Percentiles rank a stretch among this genome's conserved stretches.
phyloP scores from a whole-genome alignment of 2,329 filamentous ascomycete genomes.

The Colletotrichum sp. region DNA sequence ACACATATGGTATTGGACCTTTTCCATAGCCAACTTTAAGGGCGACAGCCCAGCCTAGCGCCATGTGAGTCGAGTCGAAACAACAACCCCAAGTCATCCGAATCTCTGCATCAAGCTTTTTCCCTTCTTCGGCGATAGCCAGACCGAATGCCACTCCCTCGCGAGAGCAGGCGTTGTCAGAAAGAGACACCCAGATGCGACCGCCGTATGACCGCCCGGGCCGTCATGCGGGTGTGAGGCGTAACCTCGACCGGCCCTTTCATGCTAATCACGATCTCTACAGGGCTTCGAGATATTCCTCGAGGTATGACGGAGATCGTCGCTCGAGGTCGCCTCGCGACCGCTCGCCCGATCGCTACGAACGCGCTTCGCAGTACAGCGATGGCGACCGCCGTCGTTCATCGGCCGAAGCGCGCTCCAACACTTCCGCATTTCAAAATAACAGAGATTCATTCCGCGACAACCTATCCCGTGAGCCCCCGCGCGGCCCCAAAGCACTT shows the following conservation, averaged over 20 bases:
- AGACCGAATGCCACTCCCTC: neutral
- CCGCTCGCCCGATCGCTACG: slow-evolving; percentile 72
- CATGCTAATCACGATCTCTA: slow-evolving; percentile 22
- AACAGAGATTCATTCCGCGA: slow-evolving; percentile 61
- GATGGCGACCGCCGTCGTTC: slow-evolving; percentile 74
- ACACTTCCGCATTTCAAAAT: slow-evolving; percentile 65
- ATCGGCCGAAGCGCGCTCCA: slow-evolving; percentile 61
- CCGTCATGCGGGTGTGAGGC: slow-evolving; percentile 15
- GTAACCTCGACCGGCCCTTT: slow-evolving; percentile 5
- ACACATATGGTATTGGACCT: slow-evolving; percentile 22
- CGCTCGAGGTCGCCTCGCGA: slow-evolving; percentile 71
- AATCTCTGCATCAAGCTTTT: neutral
- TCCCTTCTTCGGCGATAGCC: neutral
- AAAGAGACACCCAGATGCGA: slow-evolving; percentile 7
- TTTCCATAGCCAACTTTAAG: slow-evolving; percentile 19
- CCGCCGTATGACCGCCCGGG: slow-evolving; percentile 8
- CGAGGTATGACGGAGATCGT: slow-evolving; percentile 66
- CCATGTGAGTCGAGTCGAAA: slow-evolving; percentile 22
- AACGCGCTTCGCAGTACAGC: slow-evolving; percentile 58
- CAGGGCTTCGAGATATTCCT: slow-evolving; percentile 60
- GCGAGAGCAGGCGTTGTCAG: neutral
- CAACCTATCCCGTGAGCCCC: slow-evolving; percentile 66
- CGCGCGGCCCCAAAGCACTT: slow-evolving; percentile 81
- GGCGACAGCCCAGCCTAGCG: slow-evolving; percentile 23
- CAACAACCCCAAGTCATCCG: neutral